Conservation (phyloP, 305 asterid genomes). For the Rubia tinctorum region DNA sequence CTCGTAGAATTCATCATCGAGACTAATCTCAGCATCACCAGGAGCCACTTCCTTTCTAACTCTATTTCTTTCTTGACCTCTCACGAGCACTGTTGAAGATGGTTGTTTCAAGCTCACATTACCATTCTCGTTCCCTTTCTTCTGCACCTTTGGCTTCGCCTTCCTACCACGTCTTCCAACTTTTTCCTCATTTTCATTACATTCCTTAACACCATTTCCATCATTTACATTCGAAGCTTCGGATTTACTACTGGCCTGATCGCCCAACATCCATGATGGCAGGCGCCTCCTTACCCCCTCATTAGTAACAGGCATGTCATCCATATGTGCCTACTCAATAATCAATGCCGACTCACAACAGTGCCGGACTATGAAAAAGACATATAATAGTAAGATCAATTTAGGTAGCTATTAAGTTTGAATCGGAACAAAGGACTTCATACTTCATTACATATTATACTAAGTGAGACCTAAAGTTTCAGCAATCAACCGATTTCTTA, state of each 20-base stretch:
- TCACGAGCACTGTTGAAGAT: background rate
- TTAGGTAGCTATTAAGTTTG: background rate
- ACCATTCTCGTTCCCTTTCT: background rate
- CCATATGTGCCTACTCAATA: conserved; percentile 1
- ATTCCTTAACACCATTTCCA: background rate
- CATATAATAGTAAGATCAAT: background rate
- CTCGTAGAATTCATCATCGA: background rate
- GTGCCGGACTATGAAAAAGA: background rate
- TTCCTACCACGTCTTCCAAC: conserved; percentile 1
- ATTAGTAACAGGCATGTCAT: background rate
- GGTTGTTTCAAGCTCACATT: background rate
- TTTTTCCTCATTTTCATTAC: conserved; percentile 7
- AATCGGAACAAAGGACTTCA: background rate
- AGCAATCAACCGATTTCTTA: background rate
- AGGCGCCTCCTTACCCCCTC: conserved; percentile 16
- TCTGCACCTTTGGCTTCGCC: conserved; percentile 2
- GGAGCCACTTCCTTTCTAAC: conserved; percentile 2
- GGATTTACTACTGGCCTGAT: background rate
- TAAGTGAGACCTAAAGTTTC: background rate
- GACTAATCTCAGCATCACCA: conserved; percentile 7
- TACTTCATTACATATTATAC: background rate
- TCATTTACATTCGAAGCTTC: background rate
- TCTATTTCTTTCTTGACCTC: background rate
- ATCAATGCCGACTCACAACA: background rate
- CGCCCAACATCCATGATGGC: conserved; percentile 20